These are phyloP conservation scores for Calycina herbarum DNA, from an alignment of 2,329 filamentous ascomycete species.

Conservation along the genomic window DNA sequence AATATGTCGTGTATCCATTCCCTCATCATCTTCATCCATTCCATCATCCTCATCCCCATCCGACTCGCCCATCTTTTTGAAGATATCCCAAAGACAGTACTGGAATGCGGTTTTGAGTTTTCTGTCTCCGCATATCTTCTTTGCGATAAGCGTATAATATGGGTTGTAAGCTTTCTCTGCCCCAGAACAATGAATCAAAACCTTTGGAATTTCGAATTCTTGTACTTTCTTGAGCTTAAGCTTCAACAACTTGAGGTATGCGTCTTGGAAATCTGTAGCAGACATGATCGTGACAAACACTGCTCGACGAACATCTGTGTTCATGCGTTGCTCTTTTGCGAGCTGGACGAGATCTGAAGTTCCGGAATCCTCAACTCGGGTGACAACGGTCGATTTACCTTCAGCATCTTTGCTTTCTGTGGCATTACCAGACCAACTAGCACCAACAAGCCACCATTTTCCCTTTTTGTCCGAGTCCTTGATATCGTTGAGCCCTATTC, in stretches of 20 bases:
- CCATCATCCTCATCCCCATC: slow-evolving; percentile 60
- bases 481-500: slow-evolving; percentile 80
- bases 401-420: slow-evolving; percentile 36
- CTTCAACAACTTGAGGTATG: slow-evolving; percentile 75
- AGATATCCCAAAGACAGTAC: slow-evolving; percentile 82
- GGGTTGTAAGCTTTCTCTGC: slow-evolving; percentile 85
- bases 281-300: slow-evolving; percentile 93
- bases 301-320: slow-evolving; percentile 49
- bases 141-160: slow-evolving; percentile 87
- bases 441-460: slow-evolving; percentile 98
- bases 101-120: slow-evolving; percentile 82
- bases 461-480: slow-evolving; percentile 80
- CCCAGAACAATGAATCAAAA: slow-evolving; percentile 83
- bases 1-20: slow-evolving; percentile 55
- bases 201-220: slow-evolving; percentile 80
- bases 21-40: slow-evolving; percentile 52
- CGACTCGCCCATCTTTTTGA: slow-evolving; percentile 80
- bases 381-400: slow-evolving; percentile 26
- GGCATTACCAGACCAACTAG: slow-evolving; percentile 69
- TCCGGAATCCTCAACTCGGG: slow-evolving; percentile 36
- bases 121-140: slow-evolving; percentile 72
- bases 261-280: slow-evolving; percentile 80
- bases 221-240: slow-evolving; percentile 84
- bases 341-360: slow-evolving; percentile 38
- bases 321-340: slow-evolving; percentile 40